Base-by-base conservation (phyloP, 139 green algal species). In the Chlorella sp. region DNA sequence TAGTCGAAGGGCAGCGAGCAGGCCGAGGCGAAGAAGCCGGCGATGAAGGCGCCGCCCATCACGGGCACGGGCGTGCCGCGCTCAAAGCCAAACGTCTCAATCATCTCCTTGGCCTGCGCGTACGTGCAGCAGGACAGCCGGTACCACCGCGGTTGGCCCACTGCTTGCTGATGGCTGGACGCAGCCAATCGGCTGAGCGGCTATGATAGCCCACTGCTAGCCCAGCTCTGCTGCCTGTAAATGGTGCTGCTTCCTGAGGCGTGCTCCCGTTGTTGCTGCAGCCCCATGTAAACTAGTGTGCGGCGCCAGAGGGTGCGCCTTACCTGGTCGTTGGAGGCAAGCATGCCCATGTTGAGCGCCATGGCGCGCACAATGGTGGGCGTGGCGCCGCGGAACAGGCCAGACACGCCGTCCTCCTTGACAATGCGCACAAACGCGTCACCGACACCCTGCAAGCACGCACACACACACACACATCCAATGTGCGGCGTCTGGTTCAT, bases 331-430 rank as follows among this genome's bases (percentile, higher is more conserved):
- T 99, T 98, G 67, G 93, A 95, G 22, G 95, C 95, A 60, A 99
- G 86, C 95, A 99, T 99, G 74, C 95, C 95, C 95, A 98, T 99
- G 92, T 99, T 99, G 59, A 99, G 89, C 2, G 94, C 89, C 93
- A 98, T 98, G 71, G 95, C 95, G 32, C 95, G 88, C 22, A 96
- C 90, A 29, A 98, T 90, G 24, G 95, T 99, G 64, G 95, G 96
- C 2, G 85, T 88, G 10, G 91, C 93, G 24, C 95, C 95, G 64
- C 85, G 89, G 89, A 97, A 97, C 69, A 97, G 87, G 26, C 93
- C 93, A 29, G 31, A 70, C 1, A 91, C 62, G 62, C 93, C 93
- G 69, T 97, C 93, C 31, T 96, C 92, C 24, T 78, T 74, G 22
- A 94, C 79, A 71, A 97, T 96, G 42, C 91, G 67, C 31, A 76